These are phyloP conservation scores for Pedinophyceae sp. DNA, from an alignment of 139 green algal genomes.

Conservation along the genomic window DNA sequence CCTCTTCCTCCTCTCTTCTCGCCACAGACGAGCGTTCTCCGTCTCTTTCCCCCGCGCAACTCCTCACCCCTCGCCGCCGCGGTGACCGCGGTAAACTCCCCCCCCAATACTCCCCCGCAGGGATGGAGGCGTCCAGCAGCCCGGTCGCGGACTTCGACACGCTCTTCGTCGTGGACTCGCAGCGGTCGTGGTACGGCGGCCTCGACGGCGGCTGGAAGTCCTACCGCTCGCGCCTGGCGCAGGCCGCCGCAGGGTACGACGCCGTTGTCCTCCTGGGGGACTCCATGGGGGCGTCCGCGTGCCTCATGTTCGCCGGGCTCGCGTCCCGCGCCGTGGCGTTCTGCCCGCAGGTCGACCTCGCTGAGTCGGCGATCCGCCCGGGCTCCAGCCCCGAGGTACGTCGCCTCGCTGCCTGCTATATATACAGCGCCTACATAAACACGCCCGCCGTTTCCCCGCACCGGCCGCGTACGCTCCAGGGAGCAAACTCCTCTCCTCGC, in stretches of 20 bases:
- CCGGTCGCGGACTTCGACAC: constrained; percentile 45
- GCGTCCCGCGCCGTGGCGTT: constrained; percentile 72
- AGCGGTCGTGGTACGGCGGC: constrained; percentile 50
- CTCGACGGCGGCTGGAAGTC: constrained; percentile 14
- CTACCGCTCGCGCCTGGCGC: constrained; percentile 19
- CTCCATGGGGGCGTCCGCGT: constrained; percentile 74
- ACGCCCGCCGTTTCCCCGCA: neutral
- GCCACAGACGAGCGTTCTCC: no score
- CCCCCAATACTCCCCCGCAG: neutral
- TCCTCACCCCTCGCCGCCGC: no score
- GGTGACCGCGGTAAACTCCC: no score
- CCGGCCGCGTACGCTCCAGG: neutral
- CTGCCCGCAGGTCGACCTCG: constrained; percentile 65
- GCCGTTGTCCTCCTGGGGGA: constrained; percentile 75
- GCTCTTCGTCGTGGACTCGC: constrained; percentile 64
- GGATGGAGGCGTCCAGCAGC: neutral
- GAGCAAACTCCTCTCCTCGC: neutral
- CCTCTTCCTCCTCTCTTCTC: no score
- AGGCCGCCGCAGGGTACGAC: constrained; percentile 32
- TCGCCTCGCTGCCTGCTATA: neutral
- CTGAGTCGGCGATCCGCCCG: constrained; percentile 31
- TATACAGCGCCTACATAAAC: neutral
- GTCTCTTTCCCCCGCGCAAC: no score
- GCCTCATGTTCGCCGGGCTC: constrained; percentile 56
- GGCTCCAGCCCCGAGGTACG: neutral